Conservation (phyloP, 495 filamentous ascomycete species). For the Tuber indicum region DNA sequence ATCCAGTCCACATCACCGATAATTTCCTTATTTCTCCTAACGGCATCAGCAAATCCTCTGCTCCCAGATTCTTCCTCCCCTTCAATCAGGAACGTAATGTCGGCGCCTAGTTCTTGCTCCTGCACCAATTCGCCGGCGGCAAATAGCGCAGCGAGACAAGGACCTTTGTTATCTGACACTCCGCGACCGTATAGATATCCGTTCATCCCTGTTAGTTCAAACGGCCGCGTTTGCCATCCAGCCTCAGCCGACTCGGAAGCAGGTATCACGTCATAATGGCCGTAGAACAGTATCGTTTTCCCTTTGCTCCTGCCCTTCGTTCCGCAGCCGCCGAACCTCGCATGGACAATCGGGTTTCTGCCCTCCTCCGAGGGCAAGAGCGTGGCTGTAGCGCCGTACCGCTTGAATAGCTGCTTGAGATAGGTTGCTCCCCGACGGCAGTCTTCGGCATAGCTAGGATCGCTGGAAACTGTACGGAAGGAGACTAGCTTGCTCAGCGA, state of each 20-base stretch:
- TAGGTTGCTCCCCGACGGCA: constrained; percentile 89
- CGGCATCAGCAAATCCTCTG: constrained; percentile 73
- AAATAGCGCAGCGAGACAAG: constrained; percentile 84
- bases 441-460: constrained; percentile 74
- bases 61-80: constrained; percentile 96
- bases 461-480: constrained; percentile 82
- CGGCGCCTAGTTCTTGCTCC: constrained; percentile 68
- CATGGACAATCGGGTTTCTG: constrained; percentile 83
- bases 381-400: constrained; percentile 79
- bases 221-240: constrained; percentile 78
- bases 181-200: constrained; percentile 97
- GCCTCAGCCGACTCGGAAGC: constrained; percentile 61
- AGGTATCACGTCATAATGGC: constrained; percentile 97
- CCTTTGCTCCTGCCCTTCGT: constrained; percentile 48
- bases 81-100: constrained; percentile 89
- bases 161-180: constrained; percentile 94
- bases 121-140: constrained; percentile 81
- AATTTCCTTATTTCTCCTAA: constrained; percentile 67
- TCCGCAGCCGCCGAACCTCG: constrained; percentile 61
- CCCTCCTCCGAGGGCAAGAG: constrained; percentile 67
- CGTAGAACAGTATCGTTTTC: constrained; percentile 91
- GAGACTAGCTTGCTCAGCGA: constrained; percentile 77
- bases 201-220: constrained; percentile 73
- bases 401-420: constrained; percentile 79
- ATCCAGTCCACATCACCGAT: constrained; percentile 93